These are phyloP conservation scores for Primulina huaijiensis DNA, from an alignment of 257 asterid genomes.

Conservation along the genomic window DNA sequence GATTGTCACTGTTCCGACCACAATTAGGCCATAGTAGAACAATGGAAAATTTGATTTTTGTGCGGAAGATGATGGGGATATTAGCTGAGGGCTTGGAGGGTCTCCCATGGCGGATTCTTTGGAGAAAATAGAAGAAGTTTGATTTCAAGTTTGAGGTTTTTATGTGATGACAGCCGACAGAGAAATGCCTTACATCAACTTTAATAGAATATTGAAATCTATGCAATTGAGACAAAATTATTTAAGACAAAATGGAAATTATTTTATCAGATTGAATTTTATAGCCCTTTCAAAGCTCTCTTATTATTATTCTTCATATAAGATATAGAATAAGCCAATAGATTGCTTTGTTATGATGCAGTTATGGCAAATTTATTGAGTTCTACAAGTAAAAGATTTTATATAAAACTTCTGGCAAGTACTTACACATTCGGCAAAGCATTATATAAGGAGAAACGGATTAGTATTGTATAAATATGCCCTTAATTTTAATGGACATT, in stretches of 20 bases:
- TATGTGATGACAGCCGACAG: not conserved
- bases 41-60: constrained; percentile 30
- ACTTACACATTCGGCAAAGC: not conserved
- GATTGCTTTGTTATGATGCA: not conserved
- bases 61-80: constrained; percentile 13
- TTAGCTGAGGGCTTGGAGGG: constrained; percentile 18
- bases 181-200: constrained; percentile 8
- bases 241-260: not conserved
- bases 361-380: not conserved
- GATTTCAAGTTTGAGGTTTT: not conserved
- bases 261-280: not conserved
- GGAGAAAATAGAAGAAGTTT: not conserved
- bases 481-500: too few species aligned
- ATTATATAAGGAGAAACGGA: too few species aligned
- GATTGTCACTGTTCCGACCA: constrained; percentile 39
- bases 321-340: not conserved
- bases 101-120: constrained; percentile 31
- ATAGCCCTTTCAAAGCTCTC: not conserved
- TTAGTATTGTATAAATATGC: too few species aligned
- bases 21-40: constrained; percentile 52
- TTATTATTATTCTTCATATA: too few species aligned
- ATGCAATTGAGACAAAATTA: not conserved
- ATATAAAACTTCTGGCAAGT: not conserved
- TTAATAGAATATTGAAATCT: not conserved
- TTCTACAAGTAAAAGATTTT: not conserved